phyloP scores from a whole-genome alignment of 495 filamentous ascomycete genomes.

The Cudoniella acicularis region DNA sequence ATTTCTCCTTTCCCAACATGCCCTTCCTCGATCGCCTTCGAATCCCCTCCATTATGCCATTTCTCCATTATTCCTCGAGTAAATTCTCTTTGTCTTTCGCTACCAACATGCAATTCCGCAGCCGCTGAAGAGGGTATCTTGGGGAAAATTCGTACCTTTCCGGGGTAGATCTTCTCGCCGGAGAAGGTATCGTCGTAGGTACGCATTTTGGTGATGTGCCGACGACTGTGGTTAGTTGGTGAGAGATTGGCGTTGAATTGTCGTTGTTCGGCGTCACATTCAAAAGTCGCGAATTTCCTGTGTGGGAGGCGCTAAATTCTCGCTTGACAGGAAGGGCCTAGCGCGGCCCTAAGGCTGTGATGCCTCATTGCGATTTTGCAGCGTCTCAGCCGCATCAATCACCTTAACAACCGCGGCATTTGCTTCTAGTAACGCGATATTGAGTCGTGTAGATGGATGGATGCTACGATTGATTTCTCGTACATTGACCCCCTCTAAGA shows the following conservation, averaged over 20 bases:
- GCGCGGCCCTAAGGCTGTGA: not conserved
- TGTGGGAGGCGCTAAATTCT: slow-evolving; percentile 5
- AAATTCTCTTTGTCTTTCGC: not conserved
- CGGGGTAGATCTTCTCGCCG: slow-evolving; percentile 97
- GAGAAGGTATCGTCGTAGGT: slow-evolving; percentile 94
- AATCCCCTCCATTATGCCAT: not conserved
- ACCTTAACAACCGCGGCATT: not conserved
- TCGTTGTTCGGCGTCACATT: slow-evolving; percentile 13
- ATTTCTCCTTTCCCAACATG: slow-evolving; percentile 3
- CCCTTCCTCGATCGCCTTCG: slow-evolving; percentile 8
- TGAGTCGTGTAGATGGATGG: not conserved
- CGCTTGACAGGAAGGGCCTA: not conserved
- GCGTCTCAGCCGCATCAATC: not conserved
- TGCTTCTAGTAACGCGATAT: not conserved
- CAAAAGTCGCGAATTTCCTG: slow-evolving; percentile 16
- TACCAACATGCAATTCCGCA: too few species aligned
- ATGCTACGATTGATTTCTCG: not conserved
- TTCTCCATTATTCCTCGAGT: not conserved
- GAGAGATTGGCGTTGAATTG: slow-evolving; percentile 13
- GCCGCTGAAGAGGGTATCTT: not conserved
- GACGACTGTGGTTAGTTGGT: slow-evolving; percentile 23
- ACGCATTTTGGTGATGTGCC: slow-evolving; percentile 28
- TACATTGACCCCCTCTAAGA: not conserved
- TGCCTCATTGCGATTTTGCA: too few species aligned
- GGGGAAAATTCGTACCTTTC: slow-evolving; percentile 70